phyloP scores from a whole-genome alignment of 2,329 filamentous ascomycete species.

The Cryphonectria japonica region DNA sequence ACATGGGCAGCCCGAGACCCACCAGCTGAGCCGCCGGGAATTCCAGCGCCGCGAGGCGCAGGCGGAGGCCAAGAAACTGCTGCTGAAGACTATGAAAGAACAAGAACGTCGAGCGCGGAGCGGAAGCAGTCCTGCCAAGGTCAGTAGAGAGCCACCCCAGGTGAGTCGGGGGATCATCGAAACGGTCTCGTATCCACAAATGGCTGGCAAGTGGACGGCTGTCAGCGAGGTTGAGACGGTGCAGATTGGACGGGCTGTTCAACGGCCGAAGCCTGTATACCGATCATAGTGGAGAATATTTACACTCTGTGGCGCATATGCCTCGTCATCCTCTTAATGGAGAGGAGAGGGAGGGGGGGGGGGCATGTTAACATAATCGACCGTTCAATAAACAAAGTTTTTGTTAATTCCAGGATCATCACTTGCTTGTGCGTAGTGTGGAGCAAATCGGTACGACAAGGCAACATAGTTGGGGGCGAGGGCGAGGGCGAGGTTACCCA shows the following conservation, averaged over 20 bases:
- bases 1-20: background rate
- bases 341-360: background rate
- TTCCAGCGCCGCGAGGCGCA: background rate
- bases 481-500: background rate
- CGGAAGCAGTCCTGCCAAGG: background rate
- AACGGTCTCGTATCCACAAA: background rate
- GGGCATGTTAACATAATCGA: background rate
- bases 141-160: background rate
- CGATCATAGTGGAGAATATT: background rate
- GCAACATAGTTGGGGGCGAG: background rate
- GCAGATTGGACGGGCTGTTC: constrained; percentile 48
- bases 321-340: background rate
- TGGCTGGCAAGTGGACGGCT: constrained; percentile 47
- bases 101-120: background rate
- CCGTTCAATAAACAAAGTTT: background rate
- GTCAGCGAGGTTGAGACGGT: constrained; percentile 56
- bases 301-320: background rate
- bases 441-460: background rate
- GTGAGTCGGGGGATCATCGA: background rate
- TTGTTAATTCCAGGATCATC: background rate
- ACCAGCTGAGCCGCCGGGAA: background rate
- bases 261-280: background rate
- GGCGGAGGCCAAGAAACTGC: background rate
- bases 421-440: background rate
- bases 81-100: background rate